These are phyloP conservation scores for Plasmodium inui DNA, from an alignment of 169 alveolate species.

Conservation along the genomic window DNA sequence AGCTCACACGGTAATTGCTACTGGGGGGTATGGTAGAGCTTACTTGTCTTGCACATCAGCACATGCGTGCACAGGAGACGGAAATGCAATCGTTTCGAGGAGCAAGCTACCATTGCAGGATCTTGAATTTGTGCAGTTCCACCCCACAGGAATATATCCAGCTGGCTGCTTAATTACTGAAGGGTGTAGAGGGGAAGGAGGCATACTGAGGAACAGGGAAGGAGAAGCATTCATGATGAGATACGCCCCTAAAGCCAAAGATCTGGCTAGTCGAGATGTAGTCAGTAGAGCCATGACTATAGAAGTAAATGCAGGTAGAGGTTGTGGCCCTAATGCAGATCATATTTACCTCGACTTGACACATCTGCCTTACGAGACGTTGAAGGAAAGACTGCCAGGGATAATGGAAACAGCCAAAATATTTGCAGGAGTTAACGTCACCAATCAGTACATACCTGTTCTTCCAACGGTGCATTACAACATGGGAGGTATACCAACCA, in stretches of 20 bases:
- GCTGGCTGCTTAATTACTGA: conserved; percentile 98
- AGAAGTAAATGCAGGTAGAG: conserved; percentile 97
- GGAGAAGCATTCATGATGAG: conserved; percentile 97
- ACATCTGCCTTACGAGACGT: conserved; percentile 94
- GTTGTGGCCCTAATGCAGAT: conserved; percentile 95
- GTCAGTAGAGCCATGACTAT: conserved; percentile 97
- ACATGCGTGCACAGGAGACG: conserved; percentile 99
- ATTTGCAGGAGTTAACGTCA: conserved; percentile 96
- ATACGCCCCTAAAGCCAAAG: conserved; percentile 97
- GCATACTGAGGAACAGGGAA: conserved; percentile 96
- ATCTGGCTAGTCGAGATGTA: conserved; percentile 98
- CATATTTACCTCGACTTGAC: conserved; percentile 95
- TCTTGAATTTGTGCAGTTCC: conserved; percentile 98
- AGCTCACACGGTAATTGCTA: conserved; percentile 94
- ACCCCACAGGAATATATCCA: conserved; percentile 99
- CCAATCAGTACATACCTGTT: conserved; percentile 97
- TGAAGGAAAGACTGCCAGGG: conserved; percentile 96
- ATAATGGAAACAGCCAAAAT: conserved; percentile 97
- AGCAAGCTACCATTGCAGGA: conserved; percentile 97
- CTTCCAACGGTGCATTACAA: conserved; percentile 99
- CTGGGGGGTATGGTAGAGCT: conserved; percentile 99
- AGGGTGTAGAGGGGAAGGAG: conserved; percentile 99
- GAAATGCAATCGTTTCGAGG: conserved; percentile 92
- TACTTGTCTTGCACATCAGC: conserved; percentile 98
- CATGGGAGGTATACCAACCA: conserved; percentile 99